Percentiles rank a stretch among this genome's conserved stretches.
Conservation (phyloP, 1,284 basidiomycete genomes). For the Termitomyces sp. region DNA sequence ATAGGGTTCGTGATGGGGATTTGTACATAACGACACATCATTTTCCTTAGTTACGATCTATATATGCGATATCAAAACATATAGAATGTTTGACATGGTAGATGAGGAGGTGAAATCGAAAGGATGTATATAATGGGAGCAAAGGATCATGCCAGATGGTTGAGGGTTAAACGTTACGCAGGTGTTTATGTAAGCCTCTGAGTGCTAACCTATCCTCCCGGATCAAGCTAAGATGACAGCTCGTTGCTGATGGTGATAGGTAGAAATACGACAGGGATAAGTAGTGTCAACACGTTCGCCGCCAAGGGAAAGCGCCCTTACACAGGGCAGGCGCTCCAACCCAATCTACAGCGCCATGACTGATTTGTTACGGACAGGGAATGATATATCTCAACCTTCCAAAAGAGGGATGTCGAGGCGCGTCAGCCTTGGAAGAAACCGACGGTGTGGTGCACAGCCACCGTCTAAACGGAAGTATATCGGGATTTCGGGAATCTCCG, state of each 20-base stretch:
- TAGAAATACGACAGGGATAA: background rate
- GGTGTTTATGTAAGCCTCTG: background rate
- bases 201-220: background rate
- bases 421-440: no score
- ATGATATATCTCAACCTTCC: no score
- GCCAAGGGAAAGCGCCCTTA: background rate
- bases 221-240: slow-evolving; percentile 6
- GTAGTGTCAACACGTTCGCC: slow-evolving; percentile 6
- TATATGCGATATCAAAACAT: background rate
- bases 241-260: slow-evolving; percentile 6
- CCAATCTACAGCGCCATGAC: slow-evolving; percentile 4
- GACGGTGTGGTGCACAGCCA: slow-evolving; percentile 3
- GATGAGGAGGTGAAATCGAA: background rate
- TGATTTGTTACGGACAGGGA: slow-evolving; percentile 1
- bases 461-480: slow-evolving; percentile 15
- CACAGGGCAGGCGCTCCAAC: slow-evolving; percentile 1
- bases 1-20: background rate
- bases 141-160: background rate
- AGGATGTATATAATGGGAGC: background rate
- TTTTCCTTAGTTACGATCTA: background rate
- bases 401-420: no score
- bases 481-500: slow-evolving; percentile 19
- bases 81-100: background rate
- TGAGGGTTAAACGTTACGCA: background rate
- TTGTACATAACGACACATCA: background rate